Base-by-base conservation (phyloP, 176 grass and related monocot genomes). In the Areca catechu region DNA sequence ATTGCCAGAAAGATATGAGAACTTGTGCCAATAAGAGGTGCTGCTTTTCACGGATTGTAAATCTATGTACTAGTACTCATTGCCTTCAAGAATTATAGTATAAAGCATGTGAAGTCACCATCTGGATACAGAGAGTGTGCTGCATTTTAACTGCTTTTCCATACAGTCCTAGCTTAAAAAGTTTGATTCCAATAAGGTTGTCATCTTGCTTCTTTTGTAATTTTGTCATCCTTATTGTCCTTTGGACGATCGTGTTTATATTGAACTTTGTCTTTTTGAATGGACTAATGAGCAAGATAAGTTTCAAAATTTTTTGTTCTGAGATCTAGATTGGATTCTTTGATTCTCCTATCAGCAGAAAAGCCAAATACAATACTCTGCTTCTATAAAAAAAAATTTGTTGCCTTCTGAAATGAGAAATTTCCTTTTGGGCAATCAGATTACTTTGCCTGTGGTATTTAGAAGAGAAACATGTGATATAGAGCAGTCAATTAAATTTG, bases 261-360 rank as follows among this genome's bases (percentile, higher is more conserved):
- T 12, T 3, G 9, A 43, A 43, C 9, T 43, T 43, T 43, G 34
- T 43, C 69, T 57, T 69, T 49, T 63, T 50, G 12, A 59, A 74
- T 50, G 62, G 62, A 62, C 53, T 63, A 58, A 69, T 56, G 68
- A 77, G 58, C 56, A 67, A 69, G 50, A 25, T 6, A 48, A n/a
- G 69, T 67, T 62, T 15, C 50, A 63, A 21, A 49, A 22, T 61
- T 49, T 51, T 70, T 24, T 73, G 30, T 51, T 82, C 65, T 63
- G 73, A 81, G 80, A 84, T 84, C 89, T 88, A 73, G 77, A 81
- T 93, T 88, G 87, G 83, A 93, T 93, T 93, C 89, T 74, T 81
- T 76, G 80, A 84, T 87, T 81, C 80, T 76, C 77, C 70, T 75
- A 73, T 79, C 83, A 93, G 74, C 77, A 72, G 70, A 88, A 80